Base-by-base conservation (phyloP, 2,329 filamentous ascomycete species). In the Aspergillus pseudotamarii region DNA sequence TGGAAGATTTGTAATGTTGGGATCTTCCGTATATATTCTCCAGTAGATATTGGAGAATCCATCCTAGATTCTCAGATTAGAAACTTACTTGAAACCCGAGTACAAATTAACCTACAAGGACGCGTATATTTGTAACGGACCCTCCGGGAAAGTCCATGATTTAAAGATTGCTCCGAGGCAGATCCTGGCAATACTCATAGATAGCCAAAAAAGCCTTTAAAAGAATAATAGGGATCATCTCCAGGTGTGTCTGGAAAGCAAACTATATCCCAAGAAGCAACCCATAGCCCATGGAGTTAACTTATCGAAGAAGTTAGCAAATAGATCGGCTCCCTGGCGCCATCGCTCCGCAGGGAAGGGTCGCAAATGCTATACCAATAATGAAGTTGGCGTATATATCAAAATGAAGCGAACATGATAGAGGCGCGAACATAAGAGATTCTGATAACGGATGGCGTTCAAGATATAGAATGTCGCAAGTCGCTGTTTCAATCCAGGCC, bases 81-180 rank as follows among this genome's bases (percentile, higher is more conserved):
- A 64, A 41, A 28, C 30, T 60, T 30, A 28, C 23, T 36, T 28
- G 41, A 21, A 36, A 46, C 26, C n/a, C 30, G 30, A 41, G 54
- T 23, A 28, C 30, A 48, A 36, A 57, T n/a, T 61, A 50, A 74
- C 79, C 68, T 74, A 81, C 79, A 71, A 80, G 76, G 60, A 75
- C 70, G 70, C 74, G 75, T 66, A 80, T 71, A 66, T 80, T 81
- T 51, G 79, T 81, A 67, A 75, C 75, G 62, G 76, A 76, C 64
- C 72, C 74, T 66, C 75, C 76, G 64, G 79, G 79, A 71, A 81
- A 81, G 68, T 80, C 79, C 78, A 80, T 81, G 66, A 62, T 78
- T 75, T 66, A 70, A 63, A 56, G 62, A 68, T 64, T 66, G 68
- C 69, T 64, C 65, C 60, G 56, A 66, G 58, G 66, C 64, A 72